phyloP scores from a whole-genome alignment of 371 early-diverging fungal genomes.

The Rhizomucor pusillus region DNA sequence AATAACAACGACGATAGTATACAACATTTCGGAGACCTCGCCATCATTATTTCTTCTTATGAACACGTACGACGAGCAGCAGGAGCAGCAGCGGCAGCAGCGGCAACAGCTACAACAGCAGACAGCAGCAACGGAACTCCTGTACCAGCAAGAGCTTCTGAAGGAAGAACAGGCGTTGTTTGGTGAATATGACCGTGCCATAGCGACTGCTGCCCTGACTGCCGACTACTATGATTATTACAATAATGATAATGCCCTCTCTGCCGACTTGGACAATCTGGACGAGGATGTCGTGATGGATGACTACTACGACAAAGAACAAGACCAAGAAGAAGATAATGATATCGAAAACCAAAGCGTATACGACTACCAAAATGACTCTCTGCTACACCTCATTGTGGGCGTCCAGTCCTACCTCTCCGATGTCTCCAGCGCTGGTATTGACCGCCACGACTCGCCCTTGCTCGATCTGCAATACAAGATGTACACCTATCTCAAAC shows the following conservation, averaged over 20 bases:
- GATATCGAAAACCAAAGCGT: conserved; percentile 5
- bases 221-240: conserved; percentile 20
- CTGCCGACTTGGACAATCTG: neutral
- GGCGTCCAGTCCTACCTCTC: conserved; percentile 44
- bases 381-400: conserved; percentile 33
- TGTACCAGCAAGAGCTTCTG: neutral
- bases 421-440: conserved; percentile 19
- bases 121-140: no score
- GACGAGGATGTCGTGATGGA: neutral
- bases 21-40: no score
- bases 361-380: conserved; percentile 26
- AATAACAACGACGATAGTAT: no score
- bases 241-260: neutral
- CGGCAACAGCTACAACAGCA: no score
- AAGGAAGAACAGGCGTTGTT: conserved; percentile 22
- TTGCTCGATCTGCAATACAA: conserved; percentile 44
- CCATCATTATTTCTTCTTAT: no score
- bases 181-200: conserved; percentile 28
- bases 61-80: neutral
- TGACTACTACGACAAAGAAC: conserved; percentile 9
- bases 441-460: conserved; percentile 26
- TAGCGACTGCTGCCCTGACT: conserved; percentile 17
- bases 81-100: conserved; percentile 2
- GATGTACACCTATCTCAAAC: conserved; percentile 47
- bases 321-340: conserved; percentile 14